Evolutionary conservation across 495 filamentous ascomycete genomes (phyloP), one percentile per base, ranked within the genome.

Genomic region (Aspergillus ostianus): DNA sequence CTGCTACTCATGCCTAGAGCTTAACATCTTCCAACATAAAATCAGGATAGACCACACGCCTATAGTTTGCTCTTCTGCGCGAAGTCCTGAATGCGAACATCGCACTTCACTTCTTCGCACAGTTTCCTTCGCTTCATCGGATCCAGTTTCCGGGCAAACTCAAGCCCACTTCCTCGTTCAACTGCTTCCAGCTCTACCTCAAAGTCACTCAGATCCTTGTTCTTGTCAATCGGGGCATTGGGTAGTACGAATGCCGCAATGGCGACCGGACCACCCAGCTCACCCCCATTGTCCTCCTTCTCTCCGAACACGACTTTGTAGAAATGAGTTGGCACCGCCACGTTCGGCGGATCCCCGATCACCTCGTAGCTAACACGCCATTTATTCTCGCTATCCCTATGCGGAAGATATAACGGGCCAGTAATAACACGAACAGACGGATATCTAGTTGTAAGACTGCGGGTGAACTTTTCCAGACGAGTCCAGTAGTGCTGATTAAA

Each of bases 401-500:
- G 84, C 0, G 94, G 94, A 17, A 98, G 85, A 67, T 98, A 98
- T 55, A 98, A 72, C 0, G 94, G 94, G 0, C 94, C 94, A 2
- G 94, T 98, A 32, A 98, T 90, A 65, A 98, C 86, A 6, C 94
- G 84, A 30, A 98, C 92, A 21, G 82, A 87, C 1, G 94, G 92
- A 63, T 97, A 98, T 15, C 75, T 80, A 41, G 74, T 73, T 1
- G 93, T 90, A 29, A 98, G 80, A 6, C 90, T 79, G 3, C 95
- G 84, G 73, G 93, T 96, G 72, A 97, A 98, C 64, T 96, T 91
- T 74, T 98, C 94, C 66, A 98, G 92, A 69, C 97, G 94, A 52
- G 94, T 87, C 94, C 94, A 98, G 84, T 98, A 96, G 74, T 98
- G 94, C 18, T 94, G 82, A 74, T 98, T 98, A 79, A 98, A 98